phyloP scores from a whole-genome alignment of 257 asterid species.

The Scutellaria galericulata region DNA sequence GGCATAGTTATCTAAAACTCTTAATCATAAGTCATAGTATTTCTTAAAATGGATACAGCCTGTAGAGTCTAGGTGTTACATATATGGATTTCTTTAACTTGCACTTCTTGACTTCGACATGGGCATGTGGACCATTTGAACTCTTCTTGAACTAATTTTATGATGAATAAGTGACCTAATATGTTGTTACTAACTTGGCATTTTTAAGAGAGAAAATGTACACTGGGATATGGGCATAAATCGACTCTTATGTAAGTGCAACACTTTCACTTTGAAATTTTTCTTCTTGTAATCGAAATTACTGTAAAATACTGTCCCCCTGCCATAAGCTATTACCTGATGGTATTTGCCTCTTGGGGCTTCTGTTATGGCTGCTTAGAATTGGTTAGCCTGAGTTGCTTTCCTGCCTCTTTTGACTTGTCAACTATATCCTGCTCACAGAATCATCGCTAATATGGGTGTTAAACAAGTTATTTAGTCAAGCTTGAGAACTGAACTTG shows the following conservation, averaged over 20 bases:
- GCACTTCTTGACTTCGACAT: background rate
- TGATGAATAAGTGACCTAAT: background rate
- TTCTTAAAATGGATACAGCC: constrained; percentile 5
- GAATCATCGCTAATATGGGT: background rate
- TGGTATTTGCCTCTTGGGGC: background rate
- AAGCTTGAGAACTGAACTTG: background rate
- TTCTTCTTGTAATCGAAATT: background rate
- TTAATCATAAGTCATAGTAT: background rate
- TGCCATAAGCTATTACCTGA: background rate
- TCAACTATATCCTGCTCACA: background rate
- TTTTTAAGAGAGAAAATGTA: background rate
- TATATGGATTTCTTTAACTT: constrained; percentile 2
- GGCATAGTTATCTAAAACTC: constrained; percentile 1
- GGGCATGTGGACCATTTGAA: background rate
- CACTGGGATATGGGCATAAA: background rate
- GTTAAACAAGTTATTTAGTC: background rate
- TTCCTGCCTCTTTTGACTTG: background rate
- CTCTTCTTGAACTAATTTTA: background rate
- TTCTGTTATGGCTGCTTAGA: background rate
- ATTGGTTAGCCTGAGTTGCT: background rate
- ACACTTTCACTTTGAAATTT: background rate
- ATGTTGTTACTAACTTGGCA: background rate
- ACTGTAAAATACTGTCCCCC: background rate
- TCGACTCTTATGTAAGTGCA: background rate
- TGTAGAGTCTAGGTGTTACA: constrained; percentile 3